Evolutionary conservation across 2,329 filamentous ascomycete genomes (phyloP).

Genomic region (Aspergillus alliaceus): DNA sequence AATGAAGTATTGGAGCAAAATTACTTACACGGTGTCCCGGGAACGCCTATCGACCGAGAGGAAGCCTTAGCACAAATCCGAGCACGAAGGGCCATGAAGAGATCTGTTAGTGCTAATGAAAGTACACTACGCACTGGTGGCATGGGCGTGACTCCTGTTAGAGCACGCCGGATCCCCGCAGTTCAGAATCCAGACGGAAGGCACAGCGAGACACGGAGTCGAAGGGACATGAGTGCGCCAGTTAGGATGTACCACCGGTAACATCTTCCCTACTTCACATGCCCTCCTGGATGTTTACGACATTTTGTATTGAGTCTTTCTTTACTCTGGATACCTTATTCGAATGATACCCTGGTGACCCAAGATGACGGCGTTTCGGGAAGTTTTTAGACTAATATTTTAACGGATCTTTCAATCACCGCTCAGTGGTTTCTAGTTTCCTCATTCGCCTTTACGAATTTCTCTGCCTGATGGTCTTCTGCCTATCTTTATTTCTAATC

Average conservation of each 20-base stretch:
- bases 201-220: constrained; percentile 28
- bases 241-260: constrained; percentile 32
- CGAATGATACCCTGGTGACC: constrained; percentile 32
- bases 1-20: constrained; percentile 25
- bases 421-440: background rate
- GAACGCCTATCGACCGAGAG: constrained; percentile 49
- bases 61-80: constrained; percentile 51
- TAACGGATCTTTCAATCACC: background rate
- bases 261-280: background rate
- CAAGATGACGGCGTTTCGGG: constrained; percentile 16
- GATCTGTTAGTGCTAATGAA: constrained; percentile 42
- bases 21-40: constrained; percentile 31
- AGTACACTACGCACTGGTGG: constrained; percentile 28
- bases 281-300: background rate
- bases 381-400: background rate
- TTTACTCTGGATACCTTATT: constrained; percentile 5
- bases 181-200: constrained; percentile 30
- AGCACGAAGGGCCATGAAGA: constrained; percentile 45
- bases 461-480: background rate
- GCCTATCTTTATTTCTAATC: background rate
- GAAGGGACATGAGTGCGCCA: constrained; percentile 41
- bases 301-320: background rate
- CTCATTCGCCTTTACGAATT: background rate
- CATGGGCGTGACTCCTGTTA: constrained; percentile 25
- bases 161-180: constrained; percentile 34